A percentile compares a stretch with the other conserved stretches of the same genome.
Conservation (phyloP, 495 filamentous ascomycete species). For the Aspergillus conjunctus region DNA sequence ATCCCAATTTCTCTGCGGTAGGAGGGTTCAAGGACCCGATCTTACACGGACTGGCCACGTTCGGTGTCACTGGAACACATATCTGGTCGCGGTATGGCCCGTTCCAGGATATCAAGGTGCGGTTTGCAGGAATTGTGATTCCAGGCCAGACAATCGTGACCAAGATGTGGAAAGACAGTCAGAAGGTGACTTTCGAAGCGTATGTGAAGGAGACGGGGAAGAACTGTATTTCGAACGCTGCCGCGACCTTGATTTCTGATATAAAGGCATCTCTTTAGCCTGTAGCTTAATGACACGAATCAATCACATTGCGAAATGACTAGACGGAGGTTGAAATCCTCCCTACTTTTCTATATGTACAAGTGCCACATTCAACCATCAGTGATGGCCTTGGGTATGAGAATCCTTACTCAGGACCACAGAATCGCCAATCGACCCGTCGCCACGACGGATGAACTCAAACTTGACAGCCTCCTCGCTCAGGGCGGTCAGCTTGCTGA, state of each 20-base stretch:
- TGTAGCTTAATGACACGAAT: too few relatives aligned
- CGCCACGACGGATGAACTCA: conserved; percentile 49
- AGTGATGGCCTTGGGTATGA: too few relatives aligned
- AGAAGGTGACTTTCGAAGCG: not conserved
- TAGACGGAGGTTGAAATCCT: too few relatives aligned
- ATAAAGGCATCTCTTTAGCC: not conserved
- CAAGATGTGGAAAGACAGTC: not conserved
- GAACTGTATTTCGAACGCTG: not conserved
- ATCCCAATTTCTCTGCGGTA: not conserved
- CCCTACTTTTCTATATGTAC: too few relatives aligned
- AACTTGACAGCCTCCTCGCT: conserved; percentile 46
- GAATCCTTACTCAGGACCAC: conserved; percentile 15
- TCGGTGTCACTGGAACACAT: not conserved
- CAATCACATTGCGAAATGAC: too few relatives aligned
- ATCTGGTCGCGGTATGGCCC: not conserved
- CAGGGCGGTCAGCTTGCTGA: conserved; percentile 50
- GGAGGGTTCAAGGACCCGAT: conserved; percentile 1
- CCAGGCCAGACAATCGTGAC: not conserved
- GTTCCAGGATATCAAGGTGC: not conserved
- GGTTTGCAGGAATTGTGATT: not conserved
- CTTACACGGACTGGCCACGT: not conserved
- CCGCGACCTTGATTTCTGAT: not conserved
- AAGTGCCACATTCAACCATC: too few relatives aligned
- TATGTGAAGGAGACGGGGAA: not conserved
- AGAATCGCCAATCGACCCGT: conserved; percentile 45